These are phyloP conservation scores for Arctostaphylos glauca DNA, from an alignment of 148 eudicot species.

Conservation along the genomic window DNA sequence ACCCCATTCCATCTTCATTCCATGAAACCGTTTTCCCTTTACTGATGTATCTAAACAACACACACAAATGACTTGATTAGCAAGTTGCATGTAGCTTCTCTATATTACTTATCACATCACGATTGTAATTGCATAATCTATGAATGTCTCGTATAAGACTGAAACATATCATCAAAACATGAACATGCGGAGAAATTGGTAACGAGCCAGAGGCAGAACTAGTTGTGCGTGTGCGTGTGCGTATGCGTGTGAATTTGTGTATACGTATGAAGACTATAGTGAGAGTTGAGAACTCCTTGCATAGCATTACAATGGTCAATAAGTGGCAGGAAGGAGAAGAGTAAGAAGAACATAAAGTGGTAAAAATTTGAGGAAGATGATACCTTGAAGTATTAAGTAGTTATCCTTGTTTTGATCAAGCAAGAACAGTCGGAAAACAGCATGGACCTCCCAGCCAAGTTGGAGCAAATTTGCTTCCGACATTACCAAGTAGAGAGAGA, in stretches of 20 bases:
- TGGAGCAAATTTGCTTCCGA: neutral
- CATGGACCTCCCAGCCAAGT: constrained; percentile 10
- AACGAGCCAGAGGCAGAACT: neutral
- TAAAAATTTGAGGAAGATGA: neutral
- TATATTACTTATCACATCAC: neutral
- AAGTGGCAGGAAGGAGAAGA: neutral
- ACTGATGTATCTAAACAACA: neutral
- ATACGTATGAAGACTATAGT: too few species aligned
- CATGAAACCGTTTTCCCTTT: constrained; percentile 2
- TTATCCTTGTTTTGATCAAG: constrained; percentile 10
- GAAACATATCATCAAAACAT: neutral
- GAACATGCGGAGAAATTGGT: neutral
- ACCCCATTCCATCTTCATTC: constrained; percentile 10
- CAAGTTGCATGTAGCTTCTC: neutral
- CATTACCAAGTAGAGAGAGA: constrained; percentile 13
- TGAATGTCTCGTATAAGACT: neutral
- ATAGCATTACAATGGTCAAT: neutral
- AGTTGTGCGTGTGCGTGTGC: too few species aligned
- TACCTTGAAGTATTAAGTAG: neutral
- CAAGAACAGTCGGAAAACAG: neutral
- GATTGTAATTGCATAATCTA: neutral
- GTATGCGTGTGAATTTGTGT: too few species aligned
- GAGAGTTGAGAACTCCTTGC: neutral
- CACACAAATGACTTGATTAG: neutral
- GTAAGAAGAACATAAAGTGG: neutral